phyloP scores from a whole-genome alignment of 768 basidiomycete species.

The Leccinum incarnatum region DNA sequence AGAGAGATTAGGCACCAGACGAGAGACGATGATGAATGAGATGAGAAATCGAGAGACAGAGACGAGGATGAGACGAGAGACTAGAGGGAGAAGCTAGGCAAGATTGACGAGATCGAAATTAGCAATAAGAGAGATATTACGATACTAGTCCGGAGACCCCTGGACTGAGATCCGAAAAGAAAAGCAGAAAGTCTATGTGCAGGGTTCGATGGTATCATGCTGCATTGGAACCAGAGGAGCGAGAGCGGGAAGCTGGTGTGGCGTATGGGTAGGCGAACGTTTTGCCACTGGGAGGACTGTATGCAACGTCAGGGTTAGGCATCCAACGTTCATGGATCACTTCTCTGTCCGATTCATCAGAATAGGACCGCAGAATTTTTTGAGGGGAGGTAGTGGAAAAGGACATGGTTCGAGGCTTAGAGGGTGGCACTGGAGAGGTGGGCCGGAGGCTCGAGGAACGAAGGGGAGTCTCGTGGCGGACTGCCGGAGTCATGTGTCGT shows the following conservation, averaged over 20 bases:
- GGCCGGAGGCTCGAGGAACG: constrained; percentile 28
- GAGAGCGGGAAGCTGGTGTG: constrained; percentile 24
- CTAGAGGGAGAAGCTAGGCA: no score
- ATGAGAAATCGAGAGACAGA: neutral
- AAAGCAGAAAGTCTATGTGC: constrained; percentile 23
- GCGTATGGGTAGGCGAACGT: constrained; percentile 27
- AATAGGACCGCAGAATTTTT: constrained; percentile 58
- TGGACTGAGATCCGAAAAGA: constrained; percentile 26
- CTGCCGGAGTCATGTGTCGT: constrained; percentile 26
- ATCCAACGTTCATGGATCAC: constrained; percentile 66
- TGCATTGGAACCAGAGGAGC: constrained; percentile 36
- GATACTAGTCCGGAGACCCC: constrained; percentile 28
- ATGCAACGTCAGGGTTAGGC: constrained; percentile 41
- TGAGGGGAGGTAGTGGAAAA: constrained; percentile 47
- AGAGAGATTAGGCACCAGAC: constrained; percentile 9
- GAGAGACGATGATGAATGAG: constrained; percentile 13
- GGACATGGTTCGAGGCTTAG: constrained; percentile 51
- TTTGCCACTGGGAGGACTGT: constrained; percentile 37
- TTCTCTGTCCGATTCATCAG: constrained; percentile 59
- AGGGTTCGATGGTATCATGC: constrained; percentile 26
- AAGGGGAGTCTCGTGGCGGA: constrained; percentile 32
- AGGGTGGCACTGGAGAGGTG: constrained; percentile 31
- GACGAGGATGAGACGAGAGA: no score
- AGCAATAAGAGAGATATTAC: constrained; percentile 28
- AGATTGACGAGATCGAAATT: no score